Evolutionary conservation across 164 flowering plant genomes (phyloP).

Genomic region (Magnolia changhungtana): DNA sequence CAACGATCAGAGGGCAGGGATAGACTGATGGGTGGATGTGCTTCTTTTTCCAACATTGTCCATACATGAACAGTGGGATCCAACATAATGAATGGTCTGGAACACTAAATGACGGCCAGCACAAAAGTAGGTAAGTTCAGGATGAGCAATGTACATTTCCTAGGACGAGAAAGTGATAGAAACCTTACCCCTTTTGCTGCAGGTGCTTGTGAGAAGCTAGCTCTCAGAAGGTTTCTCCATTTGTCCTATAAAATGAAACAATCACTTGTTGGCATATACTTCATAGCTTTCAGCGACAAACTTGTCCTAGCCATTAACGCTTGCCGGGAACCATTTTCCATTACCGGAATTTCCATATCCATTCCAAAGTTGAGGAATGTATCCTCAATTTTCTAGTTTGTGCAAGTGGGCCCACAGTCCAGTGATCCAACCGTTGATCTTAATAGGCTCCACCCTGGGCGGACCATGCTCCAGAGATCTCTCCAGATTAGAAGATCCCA

Average conservation of each 20-base stretch:
- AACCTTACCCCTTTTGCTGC: slow-evolving; percentile 56
- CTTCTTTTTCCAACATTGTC: no score
- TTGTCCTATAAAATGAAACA: slow-evolving; percentile 59
- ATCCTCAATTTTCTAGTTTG: not conserved
- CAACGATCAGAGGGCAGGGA: no score
- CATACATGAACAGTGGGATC: no score
- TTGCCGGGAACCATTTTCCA: not conserved
- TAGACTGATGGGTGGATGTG: no score
- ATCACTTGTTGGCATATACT: not conserved
- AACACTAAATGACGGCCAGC: no score
- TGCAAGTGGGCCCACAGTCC: not conserved
- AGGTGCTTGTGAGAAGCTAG: slow-evolving; percentile 66
- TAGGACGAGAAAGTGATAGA: not conserved
- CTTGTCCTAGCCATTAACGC: not conserved
- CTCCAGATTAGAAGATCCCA: not conserved
- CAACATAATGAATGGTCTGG: no score
- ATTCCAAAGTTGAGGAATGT: not conserved
- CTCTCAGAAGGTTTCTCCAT: slow-evolving; percentile 95
- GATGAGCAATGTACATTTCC: not conserved
- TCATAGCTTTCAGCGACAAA: not conserved
- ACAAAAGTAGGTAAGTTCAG: no score
- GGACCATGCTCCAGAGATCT: not conserved
- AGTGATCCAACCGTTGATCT: not conserved
- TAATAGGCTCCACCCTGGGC: not conserved
- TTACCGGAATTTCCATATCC: not conserved